Evolutionary conservation across 768 basidiomycete genomes (phyloP).

Genomic region (Panus rudis): DNA sequence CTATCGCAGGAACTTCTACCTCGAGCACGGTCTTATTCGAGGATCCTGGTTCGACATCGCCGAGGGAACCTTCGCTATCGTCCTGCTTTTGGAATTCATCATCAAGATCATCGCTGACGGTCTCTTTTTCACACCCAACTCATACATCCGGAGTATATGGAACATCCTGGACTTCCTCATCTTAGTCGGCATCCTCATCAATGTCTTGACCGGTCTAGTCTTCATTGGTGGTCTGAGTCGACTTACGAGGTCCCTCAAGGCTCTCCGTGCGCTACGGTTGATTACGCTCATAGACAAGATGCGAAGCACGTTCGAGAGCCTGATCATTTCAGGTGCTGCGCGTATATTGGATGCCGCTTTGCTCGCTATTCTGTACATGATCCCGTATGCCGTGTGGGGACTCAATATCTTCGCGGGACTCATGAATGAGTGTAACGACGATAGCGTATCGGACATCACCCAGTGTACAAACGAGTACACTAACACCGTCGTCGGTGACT

Average conservation of each 20-base stretch:
- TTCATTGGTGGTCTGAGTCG: constrained; percentile 76
- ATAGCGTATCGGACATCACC: constrained; percentile 38
- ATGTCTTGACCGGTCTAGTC: constrained; percentile 62
- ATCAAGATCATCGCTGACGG: constrained; percentile 94
- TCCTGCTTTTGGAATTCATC: constrained; percentile 72
- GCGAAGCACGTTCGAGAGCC: constrained; percentile 77
- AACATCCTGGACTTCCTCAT: constrained; percentile 87
- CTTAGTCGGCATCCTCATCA: constrained; percentile 69
- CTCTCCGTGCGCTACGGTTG: constrained; percentile 78
- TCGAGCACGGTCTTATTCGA: constrained; percentile 48
- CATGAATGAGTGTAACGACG: constrained; percentile 82
- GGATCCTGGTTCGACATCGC: constrained; percentile 84
- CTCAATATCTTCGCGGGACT: constrained; percentile 86
- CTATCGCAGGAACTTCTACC: constrained; percentile 72
- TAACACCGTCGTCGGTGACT: constrained; percentile 50
- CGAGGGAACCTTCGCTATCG: constrained; percentile 63
- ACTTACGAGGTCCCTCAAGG: constrained; percentile 80
- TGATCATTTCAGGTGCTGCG: constrained; percentile 79
- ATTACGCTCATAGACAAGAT: constrained; percentile 86
- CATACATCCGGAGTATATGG: constrained; percentile 89
- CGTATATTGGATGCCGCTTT: constrained; percentile 87
- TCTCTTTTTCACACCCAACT: constrained; percentile 84
- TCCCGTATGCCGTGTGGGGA: constrained; percentile 91
- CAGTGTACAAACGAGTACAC: constrained; percentile 74
- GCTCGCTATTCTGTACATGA: constrained; percentile 86